Evolutionary conservation across 2,329 filamentous ascomycete species (phyloP).

Genomic region (Aspergillus puulaauensis): DNA sequence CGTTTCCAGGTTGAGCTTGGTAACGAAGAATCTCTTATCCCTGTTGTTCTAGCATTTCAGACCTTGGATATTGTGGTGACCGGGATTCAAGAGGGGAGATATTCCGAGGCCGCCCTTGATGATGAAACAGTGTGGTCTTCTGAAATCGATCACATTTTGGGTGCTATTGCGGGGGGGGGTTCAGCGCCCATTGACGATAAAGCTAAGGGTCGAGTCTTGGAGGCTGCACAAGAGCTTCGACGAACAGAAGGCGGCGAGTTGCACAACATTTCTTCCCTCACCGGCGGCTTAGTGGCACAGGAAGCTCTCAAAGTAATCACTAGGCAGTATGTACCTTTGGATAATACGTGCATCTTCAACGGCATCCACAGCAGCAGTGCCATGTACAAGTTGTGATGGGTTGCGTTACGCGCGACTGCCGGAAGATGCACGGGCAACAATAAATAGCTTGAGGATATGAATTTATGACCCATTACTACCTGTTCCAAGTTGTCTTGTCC

Average conservation of each 20-base stretch:
- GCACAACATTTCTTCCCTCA: conserved; percentile 86
- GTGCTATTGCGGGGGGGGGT: conserved; percentile 38
- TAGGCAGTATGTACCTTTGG: conserved; percentile 64
- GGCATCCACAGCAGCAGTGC: conserved; percentile 57
- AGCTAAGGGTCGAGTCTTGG: conserved; percentile 50
- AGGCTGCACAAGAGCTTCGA: conserved; percentile 65
- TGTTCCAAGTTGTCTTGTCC: not conserved
- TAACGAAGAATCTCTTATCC: conserved; percentile 60
- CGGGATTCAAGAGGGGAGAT: conserved; percentile 51
- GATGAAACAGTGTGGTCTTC: conserved; percentile 33
- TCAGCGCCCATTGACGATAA: conserved; percentile 49
- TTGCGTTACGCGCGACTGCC: not conserved
- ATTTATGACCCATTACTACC: not conserved
- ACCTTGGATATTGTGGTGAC: conserved; percentile 47
- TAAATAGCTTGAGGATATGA: conserved; percentile 1
- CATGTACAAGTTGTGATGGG: conserved; percentile 48
- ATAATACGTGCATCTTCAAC: conserved; percentile 65
- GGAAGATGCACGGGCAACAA: not conserved
- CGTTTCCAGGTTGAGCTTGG: conserved; percentile 39
- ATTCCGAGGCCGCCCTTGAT: conserved; percentile 27
- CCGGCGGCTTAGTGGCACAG: conserved; percentile 92
- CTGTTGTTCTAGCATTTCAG: conserved; percentile 68
- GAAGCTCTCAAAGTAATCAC: conserved; percentile 83
- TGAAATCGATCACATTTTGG: conserved; percentile 30
- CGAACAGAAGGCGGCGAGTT: conserved; percentile 81